These are phyloP conservation scores for Amylostereum chailletii DNA, from an alignment of 1,284 basidiomycete genomes.

Conservation along the genomic window DNA sequence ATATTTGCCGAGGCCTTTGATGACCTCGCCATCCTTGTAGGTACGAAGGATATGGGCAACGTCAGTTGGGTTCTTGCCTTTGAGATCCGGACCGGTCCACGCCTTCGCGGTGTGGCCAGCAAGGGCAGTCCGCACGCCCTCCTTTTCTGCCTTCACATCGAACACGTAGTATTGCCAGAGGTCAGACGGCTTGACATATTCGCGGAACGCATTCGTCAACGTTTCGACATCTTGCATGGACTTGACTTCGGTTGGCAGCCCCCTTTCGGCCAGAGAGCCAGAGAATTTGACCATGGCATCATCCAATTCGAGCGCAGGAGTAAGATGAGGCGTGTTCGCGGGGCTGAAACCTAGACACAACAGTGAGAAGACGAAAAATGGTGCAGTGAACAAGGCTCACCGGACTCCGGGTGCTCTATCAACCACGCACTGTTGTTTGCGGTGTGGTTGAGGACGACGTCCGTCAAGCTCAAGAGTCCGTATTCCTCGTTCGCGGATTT, in stretches of 20 bases:
- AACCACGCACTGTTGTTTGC: slow-evolving; percentile 90
- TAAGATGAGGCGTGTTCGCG: slow-evolving; percentile 81
- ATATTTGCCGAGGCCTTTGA: slow-evolving; percentile 43
- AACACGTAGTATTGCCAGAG: slow-evolving; percentile 93
- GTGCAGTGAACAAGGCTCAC: slow-evolving; percentile 30
- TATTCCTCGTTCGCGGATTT: slow-evolving; percentile 72
- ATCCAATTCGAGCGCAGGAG: slow-evolving; percentile 84
- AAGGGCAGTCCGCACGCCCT: slow-evolving; percentile 43
- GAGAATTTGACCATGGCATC: slow-evolving; percentile 79
- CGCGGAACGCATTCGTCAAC: slow-evolving; percentile 56
- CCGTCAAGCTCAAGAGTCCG: slow-evolving; percentile 82
- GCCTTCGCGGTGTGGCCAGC: slow-evolving; percentile 30
- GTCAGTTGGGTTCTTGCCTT: slow-evolving; percentile 54
- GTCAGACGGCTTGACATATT: slow-evolving; percentile 54
- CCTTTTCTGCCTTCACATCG: slow-evolving; percentile 55
- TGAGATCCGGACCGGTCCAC: slow-evolving; percentile 53
- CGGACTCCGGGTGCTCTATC: slow-evolving; percentile 89
- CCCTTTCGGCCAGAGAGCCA: slow-evolving; percentile 46
- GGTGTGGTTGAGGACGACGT: slow-evolving; percentile 94
- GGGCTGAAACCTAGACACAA: slow-evolving; percentile 70
- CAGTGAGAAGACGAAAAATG: slow-evolving; percentile 3
- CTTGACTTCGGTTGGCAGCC: slow-evolving; percentile 64
- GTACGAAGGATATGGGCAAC: slow-evolving; percentile 51
- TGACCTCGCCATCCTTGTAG: slow-evolving; percentile 5
- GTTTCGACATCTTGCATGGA: slow-evolving; percentile 61